Percentiles rank a stretch among this genome's conserved stretches.
Evolutionary conservation across 2,329 filamentous ascomycete species (phyloP).

Genomic region (Talaromyces funiculosus): DNA sequence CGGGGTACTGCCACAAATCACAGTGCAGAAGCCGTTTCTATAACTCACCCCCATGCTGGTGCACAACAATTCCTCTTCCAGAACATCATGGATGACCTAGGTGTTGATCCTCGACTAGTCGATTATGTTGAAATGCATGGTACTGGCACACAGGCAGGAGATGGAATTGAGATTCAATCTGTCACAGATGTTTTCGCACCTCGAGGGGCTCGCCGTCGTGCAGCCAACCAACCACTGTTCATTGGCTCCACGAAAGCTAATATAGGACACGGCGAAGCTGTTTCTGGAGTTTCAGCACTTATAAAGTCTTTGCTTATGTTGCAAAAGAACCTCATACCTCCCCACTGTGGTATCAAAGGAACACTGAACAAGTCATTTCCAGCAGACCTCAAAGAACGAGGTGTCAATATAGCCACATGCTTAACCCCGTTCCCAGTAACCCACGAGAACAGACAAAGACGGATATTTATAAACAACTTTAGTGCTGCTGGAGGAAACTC

Average conservation of each 20-base stretch:
- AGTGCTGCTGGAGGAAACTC: background rate
- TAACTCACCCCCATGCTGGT: background rate
- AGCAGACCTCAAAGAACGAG: background rate
- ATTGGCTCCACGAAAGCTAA: slow-evolving; percentile 27
- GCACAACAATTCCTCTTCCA: slow-evolving; percentile 21
- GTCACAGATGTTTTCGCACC: slow-evolving; percentile 20
- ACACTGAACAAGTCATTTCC: background rate
- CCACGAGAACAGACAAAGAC: background rate
- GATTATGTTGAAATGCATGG: slow-evolving; percentile 29
- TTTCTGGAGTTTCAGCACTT: background rate
- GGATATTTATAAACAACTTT: background rate
- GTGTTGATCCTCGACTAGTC: slow-evolving; percentile 17
- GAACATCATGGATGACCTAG: slow-evolving; percentile 13
- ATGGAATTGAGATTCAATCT: slow-evolving; percentile 27
- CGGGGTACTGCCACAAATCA: slow-evolving; percentile 32
- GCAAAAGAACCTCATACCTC: background rate
- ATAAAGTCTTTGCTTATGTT: slow-evolving; percentile 2
- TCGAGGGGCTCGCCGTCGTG: slow-evolving; percentile 20
- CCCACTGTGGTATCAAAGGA: background rate
- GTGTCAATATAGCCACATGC: background rate
- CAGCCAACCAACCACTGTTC: slow-evolving; percentile 20
- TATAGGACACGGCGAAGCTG: slow-evolving; percentile 41
- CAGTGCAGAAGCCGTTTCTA: slow-evolving; percentile 13
- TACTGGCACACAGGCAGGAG: slow-evolving; percentile 27
- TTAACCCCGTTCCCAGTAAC: background rate